Percentiles rank a stretch among this genome's conserved stretches.
These are phyloP conservation scores for Saitozyma sp. DNA, from an alignment of 768 basidiomycete species.

Conservation along the genomic window DNA sequence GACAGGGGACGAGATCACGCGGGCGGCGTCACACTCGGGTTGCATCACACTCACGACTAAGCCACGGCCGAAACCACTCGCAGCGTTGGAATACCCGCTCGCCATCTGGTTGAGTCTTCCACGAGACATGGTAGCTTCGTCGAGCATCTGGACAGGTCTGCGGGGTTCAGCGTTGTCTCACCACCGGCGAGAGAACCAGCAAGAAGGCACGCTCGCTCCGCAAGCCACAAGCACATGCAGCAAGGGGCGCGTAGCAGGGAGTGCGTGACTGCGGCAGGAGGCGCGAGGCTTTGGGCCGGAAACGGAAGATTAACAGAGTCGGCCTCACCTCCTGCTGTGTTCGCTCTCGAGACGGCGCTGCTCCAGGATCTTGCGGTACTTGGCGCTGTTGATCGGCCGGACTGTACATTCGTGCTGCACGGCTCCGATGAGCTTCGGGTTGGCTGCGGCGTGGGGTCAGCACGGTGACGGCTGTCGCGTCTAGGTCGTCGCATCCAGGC, in stretches of 20 bases:
- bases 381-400: slow-evolving; percentile 25
- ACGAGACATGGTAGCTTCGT: slow-evolving; percentile 24
- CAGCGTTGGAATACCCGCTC: slow-evolving; percentile 39
- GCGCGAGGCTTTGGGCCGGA: too few species aligned
- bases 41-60: slow-evolving; percentile 27
- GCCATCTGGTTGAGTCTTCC: slow-evolving; percentile 38
- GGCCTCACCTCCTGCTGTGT: slow-evolving; percentile 29
- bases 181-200: too few species aligned
- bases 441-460: slow-evolving; percentile 17
- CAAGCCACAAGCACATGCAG: too few species aligned
- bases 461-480: too few species aligned
- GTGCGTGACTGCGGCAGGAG: too few species aligned
- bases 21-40: too few species aligned
- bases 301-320: neutral
- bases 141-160: slow-evolving; percentile 35
- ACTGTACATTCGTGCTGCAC: slow-evolving; percentile 43
- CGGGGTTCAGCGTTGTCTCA: neutral
- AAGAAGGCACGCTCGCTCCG: too few species aligned
- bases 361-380: slow-evolving; percentile 32
- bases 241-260: too few species aligned
- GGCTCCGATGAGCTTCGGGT: slow-evolving; percentile 32
- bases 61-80: slow-evolving; percentile 21
- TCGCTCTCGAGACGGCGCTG: slow-evolving; percentile 33
- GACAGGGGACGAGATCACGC: too few species aligned
- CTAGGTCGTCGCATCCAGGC: too few species aligned